Percentiles rank a stretch among this genome's conserved stretches.
phyloP scores from a whole-genome alignment of 495 filamentous ascomycete genomes.

The Xylaria palmicola region DNA sequence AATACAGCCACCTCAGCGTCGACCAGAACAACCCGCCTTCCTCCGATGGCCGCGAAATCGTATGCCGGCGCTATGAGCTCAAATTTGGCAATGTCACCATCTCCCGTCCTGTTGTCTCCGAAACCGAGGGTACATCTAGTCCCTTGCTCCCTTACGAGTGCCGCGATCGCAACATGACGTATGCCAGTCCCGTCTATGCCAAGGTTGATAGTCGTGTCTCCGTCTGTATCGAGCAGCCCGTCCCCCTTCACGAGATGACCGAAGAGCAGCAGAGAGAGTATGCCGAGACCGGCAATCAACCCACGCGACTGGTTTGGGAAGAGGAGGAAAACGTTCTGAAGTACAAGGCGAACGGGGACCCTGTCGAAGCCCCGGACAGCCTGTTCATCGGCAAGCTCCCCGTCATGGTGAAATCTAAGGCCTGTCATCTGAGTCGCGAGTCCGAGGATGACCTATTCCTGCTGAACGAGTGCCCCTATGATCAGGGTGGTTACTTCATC shows the following conservation, averaged over 20 bases:
- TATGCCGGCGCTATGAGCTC: constrained; percentile 86
- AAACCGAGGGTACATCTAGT: constrained; percentile 82
- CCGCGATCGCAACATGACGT: constrained; percentile 90
- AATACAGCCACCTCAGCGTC: constrained; percentile 82
- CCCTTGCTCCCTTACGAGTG: constrained; percentile 88
- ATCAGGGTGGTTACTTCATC: constrained; percentile 97
- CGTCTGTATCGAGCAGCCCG: constrained; percentile 72
- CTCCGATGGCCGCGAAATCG: constrained; percentile 71
- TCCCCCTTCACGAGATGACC: constrained; percentile 60
- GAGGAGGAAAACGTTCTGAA: constrained; percentile 46
- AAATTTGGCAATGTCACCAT: constrained; percentile 85
- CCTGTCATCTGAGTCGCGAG: constrained; percentile 81
- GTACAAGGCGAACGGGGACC: constrained; percentile 43
- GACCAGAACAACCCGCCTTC: constrained; percentile 78
- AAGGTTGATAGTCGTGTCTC: constrained; percentile 77
- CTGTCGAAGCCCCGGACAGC: constrained; percentile 36
- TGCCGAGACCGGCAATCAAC: constrained; percentile 46
- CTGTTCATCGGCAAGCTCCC: constrained; percentile 93
- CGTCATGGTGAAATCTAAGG: constrained; percentile 95
- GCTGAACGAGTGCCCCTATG: constrained; percentile 94
- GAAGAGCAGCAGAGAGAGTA: constrained; percentile 57
- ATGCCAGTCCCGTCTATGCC: constrained; percentile 85
- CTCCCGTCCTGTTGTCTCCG: constrained; percentile 81
- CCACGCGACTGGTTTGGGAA: constrained; percentile 58
- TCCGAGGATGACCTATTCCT: constrained; percentile 77